phyloP scores from a whole-genome alignment of 2,329 filamentous ascomycete genomes.

The Neopestalotiopsis clavispora region DNA sequence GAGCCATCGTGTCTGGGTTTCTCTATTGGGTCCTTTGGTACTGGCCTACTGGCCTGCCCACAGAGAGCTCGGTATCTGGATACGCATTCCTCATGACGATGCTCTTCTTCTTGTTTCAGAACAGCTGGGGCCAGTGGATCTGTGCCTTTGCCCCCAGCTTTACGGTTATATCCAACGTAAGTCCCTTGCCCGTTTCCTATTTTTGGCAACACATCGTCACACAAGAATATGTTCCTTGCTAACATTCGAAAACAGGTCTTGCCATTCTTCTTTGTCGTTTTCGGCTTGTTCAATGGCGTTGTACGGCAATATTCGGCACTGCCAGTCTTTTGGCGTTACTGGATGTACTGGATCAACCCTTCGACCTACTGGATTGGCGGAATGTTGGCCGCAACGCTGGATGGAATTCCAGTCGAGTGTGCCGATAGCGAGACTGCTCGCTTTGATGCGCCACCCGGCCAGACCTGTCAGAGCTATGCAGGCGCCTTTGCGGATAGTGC shows the following conservation, averaged over 20 bases:
- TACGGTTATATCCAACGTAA: slow-evolving; percentile 74
- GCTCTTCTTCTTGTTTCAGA: slow-evolving; percentile 78
- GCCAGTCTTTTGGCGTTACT: slow-evolving; percentile 75
- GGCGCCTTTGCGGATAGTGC: slow-evolving; percentile 56
- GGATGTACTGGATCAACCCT: slow-evolving; percentile 73
- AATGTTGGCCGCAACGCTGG: slow-evolving; percentile 67
- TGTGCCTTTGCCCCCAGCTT: slow-evolving; percentile 81
- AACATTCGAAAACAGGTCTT: slow-evolving; percentile 48
- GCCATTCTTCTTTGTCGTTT: slow-evolving; percentile 83
- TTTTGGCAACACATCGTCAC: background rate
- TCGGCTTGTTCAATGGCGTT: slow-evolving; percentile 78
- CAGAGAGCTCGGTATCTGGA: slow-evolving; percentile 67
- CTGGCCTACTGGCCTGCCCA: slow-evolving; percentile 73
- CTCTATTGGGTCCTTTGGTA: slow-evolving; percentile 81
- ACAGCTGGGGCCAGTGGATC: slow-evolving; percentile 83
- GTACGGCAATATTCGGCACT: slow-evolving; percentile 70
- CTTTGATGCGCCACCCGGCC: slow-evolving; percentile 65
- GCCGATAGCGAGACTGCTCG: slow-evolving; percentile 40
- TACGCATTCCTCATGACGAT: slow-evolving; percentile 81
- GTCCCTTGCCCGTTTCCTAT: slow-evolving; percentile 24
- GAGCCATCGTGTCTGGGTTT: slow-evolving; percentile 65
- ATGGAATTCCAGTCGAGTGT: slow-evolving; percentile 55
- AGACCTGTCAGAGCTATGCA: slow-evolving; percentile 71
- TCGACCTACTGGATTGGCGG: slow-evolving; percentile 76
- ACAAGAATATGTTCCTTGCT: too few relatives aligned